phyloP scores from a whole-genome alignment of 1,284 basidiomycete species.

The Moesziomyces sp. region DNA sequence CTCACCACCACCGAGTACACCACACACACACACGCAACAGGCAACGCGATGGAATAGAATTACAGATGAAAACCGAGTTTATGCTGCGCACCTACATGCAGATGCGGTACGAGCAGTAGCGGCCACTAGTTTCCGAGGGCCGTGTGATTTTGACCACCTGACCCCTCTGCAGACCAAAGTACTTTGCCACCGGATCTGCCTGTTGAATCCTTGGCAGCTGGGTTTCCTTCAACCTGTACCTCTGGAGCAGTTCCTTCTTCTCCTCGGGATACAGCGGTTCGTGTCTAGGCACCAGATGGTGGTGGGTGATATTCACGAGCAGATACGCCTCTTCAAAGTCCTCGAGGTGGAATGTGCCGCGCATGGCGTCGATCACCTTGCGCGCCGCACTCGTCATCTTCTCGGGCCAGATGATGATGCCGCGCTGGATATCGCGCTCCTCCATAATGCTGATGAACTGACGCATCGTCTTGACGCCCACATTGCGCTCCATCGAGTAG shows the following conservation, averaged over 20 bases:
- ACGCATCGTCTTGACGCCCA: slow-evolving; percentile 67
- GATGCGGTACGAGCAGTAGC: slow-evolving; percentile 91
- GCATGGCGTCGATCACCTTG: slow-evolving; percentile 73
- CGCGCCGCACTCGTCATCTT: slow-evolving; percentile 96
- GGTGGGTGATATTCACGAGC: slow-evolving; percentile 93
- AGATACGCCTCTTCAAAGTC: slow-evolving; percentile 97
- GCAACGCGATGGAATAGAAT: neutral
- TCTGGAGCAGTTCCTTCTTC: slow-evolving; percentile 85
- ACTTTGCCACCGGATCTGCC: slow-evolving; percentile 93
- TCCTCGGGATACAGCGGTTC: slow-evolving; percentile 86
- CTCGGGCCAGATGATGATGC: slow-evolving; percentile 94
- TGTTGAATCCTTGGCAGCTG: slow-evolving; percentile 97
- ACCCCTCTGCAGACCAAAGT: slow-evolving; percentile 93
- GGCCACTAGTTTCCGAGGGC: slow-evolving; percentile 91
- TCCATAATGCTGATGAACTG: slow-evolving; percentile 65
- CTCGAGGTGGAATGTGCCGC: slow-evolving; percentile 83
- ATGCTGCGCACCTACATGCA: slow-evolving; percentile 66
- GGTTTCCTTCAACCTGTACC: slow-evolving; percentile 97
- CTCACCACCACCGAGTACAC: no score
- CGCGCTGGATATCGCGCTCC: slow-evolving; percentile 82
- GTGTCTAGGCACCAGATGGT: slow-evolving; percentile 93
- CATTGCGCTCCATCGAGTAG: slow-evolving; percentile 73
- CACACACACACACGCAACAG: neutral
- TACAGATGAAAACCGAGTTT: neutral
- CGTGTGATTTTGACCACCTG: slow-evolving; percentile 99